Evolutionary conservation across 1,284 basidiomycete species (phyloP), one percentile per base, ranked within the genome.

Genomic region (Athelia psychrophila): DNA sequence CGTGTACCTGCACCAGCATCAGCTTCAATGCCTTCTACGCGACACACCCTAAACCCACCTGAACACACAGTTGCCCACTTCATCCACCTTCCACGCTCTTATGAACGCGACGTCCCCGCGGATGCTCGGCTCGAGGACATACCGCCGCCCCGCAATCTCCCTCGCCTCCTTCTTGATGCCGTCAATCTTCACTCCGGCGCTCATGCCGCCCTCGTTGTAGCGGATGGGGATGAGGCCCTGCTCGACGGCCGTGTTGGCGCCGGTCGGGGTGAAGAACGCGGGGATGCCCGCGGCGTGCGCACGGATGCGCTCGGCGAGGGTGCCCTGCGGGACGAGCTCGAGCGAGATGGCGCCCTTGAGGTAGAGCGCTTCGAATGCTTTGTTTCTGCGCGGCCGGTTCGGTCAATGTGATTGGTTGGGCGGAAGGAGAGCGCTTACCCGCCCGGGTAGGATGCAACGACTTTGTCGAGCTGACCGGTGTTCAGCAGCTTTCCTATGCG

Each of bases 231-330:
- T 93, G 3, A 76, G 67, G 16, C 88, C 88, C 54, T 78, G 77
- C 72, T 95, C 91, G 13, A 94, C 82, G 5, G 89, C 87, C n/a
- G 92, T 95, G 16, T 80, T 83, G n/a, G 90, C 91, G 44, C 95
- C 96, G 2, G 95, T 97, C 3, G 95, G 92, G 3, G 95, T 98
- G 73, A 81, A 99, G 77, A 99, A 95, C 10, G 93, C 95, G 5
- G 96, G 96, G 60, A 97, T 95, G 52, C 96, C 96, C 20, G 93
- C 92, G 2, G 91, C 95, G 53, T 93, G 93, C 3, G 95, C 90
- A 30, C 95, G 85, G 55, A 97, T 79, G 56, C 95, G 86, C 66
- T 97, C 96, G 18, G 91, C 89, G 25, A 99, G 84, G 12, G 93
- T 95, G 6, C 85, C 94, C 72, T 97, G 94, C 2, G 94, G 94